These are phyloP conservation scores for Trichoderma brevicompactum DNA, from an alignment of 2,329 filamentous ascomycete genomes.

Conservation along the genomic window DNA sequence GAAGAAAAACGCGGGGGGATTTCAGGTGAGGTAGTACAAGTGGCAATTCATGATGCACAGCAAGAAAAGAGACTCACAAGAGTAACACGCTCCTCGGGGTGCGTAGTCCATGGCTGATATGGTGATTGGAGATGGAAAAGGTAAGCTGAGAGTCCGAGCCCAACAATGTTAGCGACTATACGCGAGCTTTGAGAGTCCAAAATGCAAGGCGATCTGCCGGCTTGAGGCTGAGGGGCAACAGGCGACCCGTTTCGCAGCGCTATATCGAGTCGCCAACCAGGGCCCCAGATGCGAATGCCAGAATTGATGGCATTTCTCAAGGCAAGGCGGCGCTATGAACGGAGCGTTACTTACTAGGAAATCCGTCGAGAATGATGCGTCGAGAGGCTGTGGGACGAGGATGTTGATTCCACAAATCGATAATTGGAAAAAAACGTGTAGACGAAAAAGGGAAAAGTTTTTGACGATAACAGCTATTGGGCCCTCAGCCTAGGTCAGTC, in stretches of 20 bases:
- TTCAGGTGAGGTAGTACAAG: conserved; percentile 17
- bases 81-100: conserved; percentile 55
- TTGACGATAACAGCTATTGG: conserved; percentile 33
- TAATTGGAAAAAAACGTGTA: conserved; percentile 30
- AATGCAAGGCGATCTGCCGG: conserved; percentile 11
- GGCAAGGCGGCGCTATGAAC: neutral
- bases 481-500: conserved; percentile 33
- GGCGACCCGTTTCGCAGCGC: conserved; percentile 15
- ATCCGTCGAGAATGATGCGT: conserved; percentile 33
- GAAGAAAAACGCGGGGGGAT: conserved; percentile 24
- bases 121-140: conserved; percentile 13
- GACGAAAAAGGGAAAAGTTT: conserved; percentile 37
- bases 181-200: conserved; percentile 7
- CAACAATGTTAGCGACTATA: conserved; percentile 13
- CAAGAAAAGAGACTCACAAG: conserved; percentile 47
- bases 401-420: conserved; percentile 29
- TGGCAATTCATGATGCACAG: conserved; percentile 20
- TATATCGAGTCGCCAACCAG: conserved; percentile 4
- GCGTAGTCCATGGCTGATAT: conserved; percentile 48
- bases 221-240: conserved; percentile 28
- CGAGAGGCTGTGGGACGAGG: conserved; percentile 20
- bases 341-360: conserved; percentile 12
- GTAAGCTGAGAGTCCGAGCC: neutral
- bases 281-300: neutral
- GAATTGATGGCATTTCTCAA: neutral